Base-by-base conservation (phyloP, 345 rosid genomes). In the Bretschneidera sinensis region DNA sequence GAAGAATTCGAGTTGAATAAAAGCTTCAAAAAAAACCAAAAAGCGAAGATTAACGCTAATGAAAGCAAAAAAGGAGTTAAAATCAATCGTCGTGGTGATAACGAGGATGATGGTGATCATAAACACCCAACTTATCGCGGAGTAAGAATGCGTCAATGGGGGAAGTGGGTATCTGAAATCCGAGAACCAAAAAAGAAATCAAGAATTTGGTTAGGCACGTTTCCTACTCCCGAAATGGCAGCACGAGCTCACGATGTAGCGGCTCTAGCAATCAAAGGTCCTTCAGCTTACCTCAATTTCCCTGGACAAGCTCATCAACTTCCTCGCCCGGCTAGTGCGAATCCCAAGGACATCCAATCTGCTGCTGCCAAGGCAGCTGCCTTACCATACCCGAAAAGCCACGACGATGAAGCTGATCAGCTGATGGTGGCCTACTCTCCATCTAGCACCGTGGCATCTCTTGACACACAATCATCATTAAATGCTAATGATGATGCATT, bases 161-260 rank as follows among this genome's bases (percentile, higher is more conserved):
- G 98, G 0, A 89, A 85, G 77, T 92, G 96, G 98, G 98, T 92
- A 47, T 89, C 95, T 0, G 98, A 92, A 64, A 92, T 89, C 50
- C 74, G 98, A 50, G 89, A 92, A 65, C 97, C 98, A 1, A 81
- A 74, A 76, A 92, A 89, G 77, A 92, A 92, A 67, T 89, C 97
- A 14, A 85, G 98, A 67, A 92, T 92, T 20, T 92, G 98, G 98
- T 75, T 92, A 0, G 98, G 98, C 0, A 86, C 96, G 39, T 92
- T 83, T 75, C 68, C 87, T 0, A 89, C 95, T 0, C 69, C 98
- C 13, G 96, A 92, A 82, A 92, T 92, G 98, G 98, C 96, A 1
- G 96, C 98, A 62, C 81, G 96, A 68, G 98, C 96, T 1, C 98
- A 92, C 23, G 98, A 92, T 51, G 96, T 86, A 4, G 98, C 96